phyloP scores from a whole-genome alignment of 371 early-diverging fungal species.

The Mucor indicus region DNA sequence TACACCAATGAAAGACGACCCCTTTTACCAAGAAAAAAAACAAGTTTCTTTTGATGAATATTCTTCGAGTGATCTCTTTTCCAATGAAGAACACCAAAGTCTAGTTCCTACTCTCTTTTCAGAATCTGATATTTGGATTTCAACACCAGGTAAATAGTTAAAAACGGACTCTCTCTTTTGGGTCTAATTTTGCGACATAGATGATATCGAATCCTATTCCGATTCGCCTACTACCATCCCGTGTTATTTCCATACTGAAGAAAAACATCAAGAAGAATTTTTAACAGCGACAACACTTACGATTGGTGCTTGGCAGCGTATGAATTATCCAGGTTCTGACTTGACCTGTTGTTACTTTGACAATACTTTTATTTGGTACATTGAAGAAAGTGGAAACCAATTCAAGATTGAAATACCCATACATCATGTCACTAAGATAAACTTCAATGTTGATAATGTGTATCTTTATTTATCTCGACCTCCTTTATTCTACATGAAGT shows the following conservation, averaged over 20 bases:
- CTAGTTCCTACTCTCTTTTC: too few relatives aligned
- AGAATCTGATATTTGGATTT: background rate
- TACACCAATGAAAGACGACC: too few relatives aligned
- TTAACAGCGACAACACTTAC: slow-evolving; percentile 49
- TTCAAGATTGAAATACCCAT: slow-evolving; percentile 27
- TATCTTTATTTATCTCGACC: slow-evolving; percentile 55
- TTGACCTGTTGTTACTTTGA: slow-evolving; percentile 53
- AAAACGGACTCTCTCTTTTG: too few relatives aligned
- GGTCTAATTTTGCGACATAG: too few relatives aligned
- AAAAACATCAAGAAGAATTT: too few relatives aligned
- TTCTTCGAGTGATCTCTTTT: too few relatives aligned
- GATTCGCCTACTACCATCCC: too few relatives aligned
- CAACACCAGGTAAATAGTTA: background rate
- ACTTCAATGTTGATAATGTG: slow-evolving; percentile 35
- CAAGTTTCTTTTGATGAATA: too few relatives aligned
- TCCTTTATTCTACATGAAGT: slow-evolving; percentile 60
- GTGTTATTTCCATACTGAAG: too few relatives aligned
- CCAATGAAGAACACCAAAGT: too few relatives aligned
- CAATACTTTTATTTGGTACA: slow-evolving; percentile 59
- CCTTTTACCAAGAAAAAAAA: too few relatives aligned
- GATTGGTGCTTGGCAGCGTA: slow-evolving; percentile 75
- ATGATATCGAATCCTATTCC: too few relatives aligned
- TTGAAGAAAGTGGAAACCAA: slow-evolving; percentile 54
- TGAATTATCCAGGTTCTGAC: slow-evolving; percentile 47
- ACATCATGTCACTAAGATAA: background rate